These are phyloP conservation scores for Colletotrichum orbiculare DNA, from an alignment of 2,329 filamentous ascomycete genomes.

Conservation along the genomic window DNA sequence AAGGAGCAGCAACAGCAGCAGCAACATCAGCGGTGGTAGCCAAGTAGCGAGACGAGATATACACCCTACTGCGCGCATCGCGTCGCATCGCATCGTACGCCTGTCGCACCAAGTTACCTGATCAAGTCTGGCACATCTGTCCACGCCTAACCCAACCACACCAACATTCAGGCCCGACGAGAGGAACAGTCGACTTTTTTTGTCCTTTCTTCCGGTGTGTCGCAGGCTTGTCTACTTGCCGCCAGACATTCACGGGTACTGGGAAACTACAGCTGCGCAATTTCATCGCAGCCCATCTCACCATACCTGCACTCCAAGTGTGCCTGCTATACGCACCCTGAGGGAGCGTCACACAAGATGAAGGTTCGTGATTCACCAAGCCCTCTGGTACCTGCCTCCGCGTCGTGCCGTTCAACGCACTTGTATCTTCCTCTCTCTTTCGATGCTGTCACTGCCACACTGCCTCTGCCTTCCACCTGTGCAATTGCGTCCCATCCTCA, in stretches of 20 bases:
- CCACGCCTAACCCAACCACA: neutral
- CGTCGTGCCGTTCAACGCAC: neutral
- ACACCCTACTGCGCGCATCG: no score
- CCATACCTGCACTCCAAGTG: neutral
- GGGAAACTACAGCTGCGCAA: neutral
- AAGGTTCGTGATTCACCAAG: slow-evolving; percentile 36
- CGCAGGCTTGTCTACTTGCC: no score
- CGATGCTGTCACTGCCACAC: neutral
- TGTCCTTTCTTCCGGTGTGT: no score
- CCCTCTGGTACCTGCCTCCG: slow-evolving; percentile 20
- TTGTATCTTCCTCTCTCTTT: slow-evolving; percentile 9
- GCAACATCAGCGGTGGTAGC: no score
- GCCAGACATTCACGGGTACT: no score
- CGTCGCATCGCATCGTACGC: no score
- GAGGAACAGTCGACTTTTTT: no score
- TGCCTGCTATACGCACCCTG: slow-evolving; percentile 14
- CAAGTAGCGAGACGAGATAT: no score
- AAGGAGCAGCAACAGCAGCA: no score
- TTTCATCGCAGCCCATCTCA: slow-evolving; percentile 12
- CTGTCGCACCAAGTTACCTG: neutral
- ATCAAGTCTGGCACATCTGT: neutral
- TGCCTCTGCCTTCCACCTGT: slow-evolving; percentile 1
- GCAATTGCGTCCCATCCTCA: no score
- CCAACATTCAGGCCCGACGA: no score
- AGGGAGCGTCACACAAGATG: slow-evolving; percentile 38